Conservation (phyloP, 2,329 filamentous ascomycete species). For the Trichoderma sp. region DNA sequence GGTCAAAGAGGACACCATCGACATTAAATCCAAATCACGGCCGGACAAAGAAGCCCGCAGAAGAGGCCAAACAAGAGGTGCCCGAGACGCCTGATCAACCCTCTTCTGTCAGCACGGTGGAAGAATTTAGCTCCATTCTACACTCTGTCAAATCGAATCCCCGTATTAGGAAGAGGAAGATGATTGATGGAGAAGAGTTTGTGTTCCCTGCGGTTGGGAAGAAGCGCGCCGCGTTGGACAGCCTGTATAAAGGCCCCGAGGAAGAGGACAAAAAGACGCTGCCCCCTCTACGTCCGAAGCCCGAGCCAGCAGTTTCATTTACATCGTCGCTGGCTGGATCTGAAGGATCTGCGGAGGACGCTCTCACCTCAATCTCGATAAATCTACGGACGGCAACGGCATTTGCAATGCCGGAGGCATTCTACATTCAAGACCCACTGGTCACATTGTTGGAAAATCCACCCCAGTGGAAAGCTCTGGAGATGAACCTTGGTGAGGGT, state of each 20-base stretch:
- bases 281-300: constrained; percentile 39
- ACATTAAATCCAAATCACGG: constrained; percentile 46
- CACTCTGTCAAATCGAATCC: constrained; percentile 55
- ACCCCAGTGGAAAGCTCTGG: constrained; percentile 30
- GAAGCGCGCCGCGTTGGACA: constrained; percentile 26
- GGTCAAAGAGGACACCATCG: constrained; percentile 38
- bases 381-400: constrained; percentile 37
- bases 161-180: constrained; percentile 53
- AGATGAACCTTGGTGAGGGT: constrained; percentile 16
- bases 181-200: constrained; percentile 47
- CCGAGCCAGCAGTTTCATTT: constrained; percentile 27
- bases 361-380: constrained; percentile 39
- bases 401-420: constrained; percentile 33
- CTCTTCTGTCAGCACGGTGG: constrained; percentile 18
- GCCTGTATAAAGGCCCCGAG: constrained; percentile 18
- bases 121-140: constrained; percentile 50
- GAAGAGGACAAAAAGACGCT: constrained; percentile 35
- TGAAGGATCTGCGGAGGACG: constrained; percentile 35
- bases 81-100: constrained; percentile 23
- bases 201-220: constrained; percentile 29
- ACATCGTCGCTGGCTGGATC: constrained; percentile 40
- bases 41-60: constrained; percentile 34
- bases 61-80: neutral
- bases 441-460: constrained; percentile 33
- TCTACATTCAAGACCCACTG: constrained; percentile 35